Base-by-base conservation (phyloP, 306 rosid genomes). In the Pterocarpus santalinus region DNA sequence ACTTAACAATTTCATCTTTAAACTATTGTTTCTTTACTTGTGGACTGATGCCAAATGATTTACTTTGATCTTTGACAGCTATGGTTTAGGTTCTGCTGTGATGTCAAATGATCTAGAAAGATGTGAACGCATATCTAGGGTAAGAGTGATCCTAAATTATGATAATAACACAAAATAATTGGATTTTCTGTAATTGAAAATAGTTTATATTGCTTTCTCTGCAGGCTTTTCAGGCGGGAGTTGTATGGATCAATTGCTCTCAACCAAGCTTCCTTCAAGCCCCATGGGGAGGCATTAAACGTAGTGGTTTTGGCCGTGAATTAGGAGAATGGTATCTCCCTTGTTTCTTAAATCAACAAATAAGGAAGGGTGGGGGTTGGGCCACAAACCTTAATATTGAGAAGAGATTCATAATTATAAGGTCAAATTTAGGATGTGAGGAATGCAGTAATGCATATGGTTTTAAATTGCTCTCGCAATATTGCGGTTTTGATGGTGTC, bases 211-310 rank as follows among this genome's bases (percentile, higher is more conserved):
- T 63, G 67, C 60, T 72, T 68, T 17, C 55, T 80, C 32, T 68
- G 69, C 90, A 93, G 97, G 94, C 90, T 79, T 13, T 93, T 67
- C 90, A 88, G 73, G 88, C 94, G 16, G 97, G 97, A 62, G 80
- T 93, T 67, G 97, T 93, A 5, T 93, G 97, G 97, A 16, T 91
- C 81, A 93, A 93, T 75, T 91, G 96, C 73, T 91, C 97, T 41
- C 97, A 93, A 72, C 97, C 96, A 73, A 89, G 90, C 85, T 90
- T 93, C 85, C 61, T 83, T 84, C 97, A 93, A 82, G 97, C 96
- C 41, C 97, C 97, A 17, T 93, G 97, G 97, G 97, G 97, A 64
- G 97, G 97, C 92, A 86, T 16, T 49, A 93, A 93, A 78, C 90
- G 92, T 5, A 93, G 97, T 58, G 97, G 97, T 66, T 93, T 91